Percentiles rank a stretch among this genome's conserved stretches.
phyloP scores from a whole-genome alignment of 306 rosid species.

The Rosa lucieae region DNA sequence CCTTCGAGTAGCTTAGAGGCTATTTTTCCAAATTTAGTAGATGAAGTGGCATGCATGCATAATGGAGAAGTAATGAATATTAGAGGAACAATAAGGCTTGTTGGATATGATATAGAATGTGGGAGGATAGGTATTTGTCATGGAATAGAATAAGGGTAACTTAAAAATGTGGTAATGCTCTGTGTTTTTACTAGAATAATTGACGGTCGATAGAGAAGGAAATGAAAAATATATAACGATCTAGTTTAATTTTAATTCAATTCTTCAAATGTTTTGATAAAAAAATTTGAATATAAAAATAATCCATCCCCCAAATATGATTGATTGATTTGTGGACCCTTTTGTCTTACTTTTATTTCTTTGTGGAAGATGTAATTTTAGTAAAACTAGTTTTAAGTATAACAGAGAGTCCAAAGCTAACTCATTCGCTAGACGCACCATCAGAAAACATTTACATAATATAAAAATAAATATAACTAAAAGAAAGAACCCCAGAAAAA shows the following conservation, averaged over 20 bases:
- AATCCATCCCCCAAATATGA: too few species aligned
- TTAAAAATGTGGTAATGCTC: background rate
- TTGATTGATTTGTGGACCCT: too few species aligned
- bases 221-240: background rate
- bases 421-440: too few species aligned
- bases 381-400: too few species aligned
- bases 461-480: too few species aligned
- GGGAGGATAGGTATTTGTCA: background rate
- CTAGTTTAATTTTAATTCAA: background rate
- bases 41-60: constrained; percentile 12
- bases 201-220: background rate
- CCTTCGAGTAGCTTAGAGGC: constrained; percentile 21
- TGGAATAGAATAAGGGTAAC: background rate
- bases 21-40: constrained; percentile 16
- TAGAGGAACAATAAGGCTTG: constrained; percentile 1
- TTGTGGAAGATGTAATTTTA: too few species aligned
- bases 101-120: constrained; percentile 15
- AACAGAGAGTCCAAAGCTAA: too few species aligned
- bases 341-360: too few species aligned
- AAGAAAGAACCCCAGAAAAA: too few species aligned
- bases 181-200: background rate
- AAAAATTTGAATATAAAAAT: too few species aligned
- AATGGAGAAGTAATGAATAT: constrained; percentile 21
- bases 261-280: background rate
- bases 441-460: too few species aligned